phyloP scores from a whole-genome alignment of 306 rosid species.

The Trichosanthes cucumerina region DNA sequence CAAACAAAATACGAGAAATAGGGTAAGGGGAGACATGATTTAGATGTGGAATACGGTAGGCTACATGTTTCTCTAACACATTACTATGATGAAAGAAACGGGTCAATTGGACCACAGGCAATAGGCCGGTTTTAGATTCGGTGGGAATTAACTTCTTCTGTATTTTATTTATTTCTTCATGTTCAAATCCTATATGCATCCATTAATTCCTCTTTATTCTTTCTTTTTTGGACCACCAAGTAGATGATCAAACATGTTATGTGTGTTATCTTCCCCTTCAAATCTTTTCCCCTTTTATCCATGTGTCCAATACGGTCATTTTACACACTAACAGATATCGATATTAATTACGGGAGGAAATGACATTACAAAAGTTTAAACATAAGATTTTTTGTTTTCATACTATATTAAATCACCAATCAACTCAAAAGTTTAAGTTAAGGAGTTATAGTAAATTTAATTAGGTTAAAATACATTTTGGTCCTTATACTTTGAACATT shows the following conservation, averaged over 20 bases:
- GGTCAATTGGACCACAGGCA: constrained; percentile 4
- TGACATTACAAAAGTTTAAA: too few species aligned
- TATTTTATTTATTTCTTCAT: neutral
- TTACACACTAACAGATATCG: neutral
- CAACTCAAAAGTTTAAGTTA: too few species aligned
- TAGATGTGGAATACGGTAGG: neutral
- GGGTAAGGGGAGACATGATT: neutral
- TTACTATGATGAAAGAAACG: constrained; percentile 1
- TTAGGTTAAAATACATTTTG: too few species aligned
- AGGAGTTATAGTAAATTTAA: too few species aligned
- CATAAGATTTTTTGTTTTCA: too few species aligned
- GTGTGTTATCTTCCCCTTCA: neutral
- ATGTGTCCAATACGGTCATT: neutral
- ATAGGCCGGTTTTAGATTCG: constrained; percentile 11
- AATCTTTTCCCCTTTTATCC: neutral
- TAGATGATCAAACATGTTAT: neutral
- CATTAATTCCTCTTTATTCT: neutral
- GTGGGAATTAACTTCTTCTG: neutral
- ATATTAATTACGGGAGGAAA: too few species aligned
- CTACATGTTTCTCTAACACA: neutral
- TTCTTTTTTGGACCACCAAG: neutral
- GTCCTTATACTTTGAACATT: too few species aligned
- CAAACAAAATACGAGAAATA: neutral
- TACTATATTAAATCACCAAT: too few species aligned
- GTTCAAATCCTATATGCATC: neutral